Evolutionary conservation across 2,329 filamentous ascomycete genomes (phyloP).

Genomic region (Talaromyces pinophilus): DNA sequence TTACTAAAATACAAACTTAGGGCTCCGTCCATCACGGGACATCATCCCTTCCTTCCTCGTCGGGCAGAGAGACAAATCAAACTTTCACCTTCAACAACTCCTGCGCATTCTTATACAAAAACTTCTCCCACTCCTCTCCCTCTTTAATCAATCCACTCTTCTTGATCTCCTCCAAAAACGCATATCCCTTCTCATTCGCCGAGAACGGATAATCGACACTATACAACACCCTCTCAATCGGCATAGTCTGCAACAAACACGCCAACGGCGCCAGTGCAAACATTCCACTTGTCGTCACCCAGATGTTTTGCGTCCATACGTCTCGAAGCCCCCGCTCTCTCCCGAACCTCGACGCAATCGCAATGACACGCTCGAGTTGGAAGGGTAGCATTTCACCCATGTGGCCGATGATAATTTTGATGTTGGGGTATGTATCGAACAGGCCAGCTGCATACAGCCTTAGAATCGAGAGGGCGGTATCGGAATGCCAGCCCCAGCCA

Average conservation of each 20-base stretch:
- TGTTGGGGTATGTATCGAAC: constrained; percentile 56
- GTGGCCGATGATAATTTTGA: constrained; percentile 60
- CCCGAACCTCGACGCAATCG: constrained; percentile 32
- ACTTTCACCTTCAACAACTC: constrained; percentile 39
- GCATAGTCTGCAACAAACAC: constrained; percentile 36
- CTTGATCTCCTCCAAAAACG: constrained; percentile 53
- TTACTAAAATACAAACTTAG: not conserved
- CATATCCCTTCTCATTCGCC: constrained; percentile 51
- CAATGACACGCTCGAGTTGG: constrained; percentile 49
- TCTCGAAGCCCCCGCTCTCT: constrained; percentile 41
- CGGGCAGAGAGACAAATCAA: not conserved
- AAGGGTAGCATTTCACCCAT: constrained; percentile 58
- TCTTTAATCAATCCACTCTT: constrained; percentile 52
- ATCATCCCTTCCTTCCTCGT: not conserved
- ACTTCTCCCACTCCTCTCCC: constrained; percentile 53
- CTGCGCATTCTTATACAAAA: constrained; percentile 56
- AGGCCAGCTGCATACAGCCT: constrained; percentile 54
- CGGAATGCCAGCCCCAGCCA: constrained; percentile 42
- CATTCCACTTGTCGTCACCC: constrained; percentile 59
- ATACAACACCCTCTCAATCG: constrained; percentile 56
- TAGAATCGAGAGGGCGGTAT: constrained; percentile 41
- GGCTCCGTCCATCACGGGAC: not conserved
- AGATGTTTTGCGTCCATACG: constrained; percentile 59
- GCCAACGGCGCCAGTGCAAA: constrained; percentile 54
- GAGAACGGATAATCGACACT: constrained; percentile 62